These are phyloP conservation scores for Penicillium sclerotiorum DNA, from an alignment of 2,329 filamentous ascomycete genomes.

Conservation along the genomic window DNA sequence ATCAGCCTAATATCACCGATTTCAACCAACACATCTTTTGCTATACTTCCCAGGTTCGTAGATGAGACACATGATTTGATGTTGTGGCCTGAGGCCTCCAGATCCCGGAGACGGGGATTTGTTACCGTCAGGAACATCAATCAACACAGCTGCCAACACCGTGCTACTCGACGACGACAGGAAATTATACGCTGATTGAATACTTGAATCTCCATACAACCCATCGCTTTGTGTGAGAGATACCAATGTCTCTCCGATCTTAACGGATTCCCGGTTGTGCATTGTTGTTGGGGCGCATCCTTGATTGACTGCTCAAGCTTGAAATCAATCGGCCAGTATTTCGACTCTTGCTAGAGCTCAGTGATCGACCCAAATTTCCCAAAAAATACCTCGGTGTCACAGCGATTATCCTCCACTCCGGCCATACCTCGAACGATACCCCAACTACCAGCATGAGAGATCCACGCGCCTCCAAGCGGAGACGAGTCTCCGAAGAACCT, in stretches of 20 bases:
- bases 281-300: background rate
- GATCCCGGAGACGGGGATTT: slow-evolving; percentile 21
- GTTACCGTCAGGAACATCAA: slow-evolving; percentile 17
- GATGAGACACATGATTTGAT: slow-evolving; percentile 27
- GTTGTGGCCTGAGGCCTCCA: slow-evolving; percentile 30
- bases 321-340: too few relatives aligned
- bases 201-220: too few relatives aligned
- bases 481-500: slow-evolving; percentile 35
- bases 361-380: background rate
- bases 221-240: background rate
- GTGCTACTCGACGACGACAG: background rate
- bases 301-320: background rate
- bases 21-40: too few relatives aligned
- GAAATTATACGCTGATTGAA: too few relatives aligned
- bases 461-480: slow-evolving; percentile 38
- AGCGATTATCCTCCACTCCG: too few relatives aligned
- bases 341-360: too few relatives aligned
- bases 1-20: background rate
- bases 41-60: background rate
- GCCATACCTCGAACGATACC: background rate
- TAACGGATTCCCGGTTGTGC: background rate
- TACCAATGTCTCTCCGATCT: background rate
- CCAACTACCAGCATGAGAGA: slow-evolving; percentile 32
- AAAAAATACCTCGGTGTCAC: too few relatives aligned
- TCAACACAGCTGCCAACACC: background rate